Conservation (phyloP, 2,329 filamentous ascomycete species). For the Trichoderma breve region DNA sequence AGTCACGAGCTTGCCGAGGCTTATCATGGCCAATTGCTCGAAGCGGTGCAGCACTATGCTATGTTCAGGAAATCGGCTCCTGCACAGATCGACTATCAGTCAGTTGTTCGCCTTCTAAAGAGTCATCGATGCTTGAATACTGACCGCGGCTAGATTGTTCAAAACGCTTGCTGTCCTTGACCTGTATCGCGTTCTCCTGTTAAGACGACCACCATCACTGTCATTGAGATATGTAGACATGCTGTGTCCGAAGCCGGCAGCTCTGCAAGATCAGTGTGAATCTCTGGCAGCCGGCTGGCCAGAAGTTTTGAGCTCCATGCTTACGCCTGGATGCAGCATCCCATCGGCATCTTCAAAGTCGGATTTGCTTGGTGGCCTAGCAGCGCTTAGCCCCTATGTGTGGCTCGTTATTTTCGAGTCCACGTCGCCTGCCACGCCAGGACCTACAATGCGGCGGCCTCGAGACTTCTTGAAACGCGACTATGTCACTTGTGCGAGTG, state of each 20-base stretch:
- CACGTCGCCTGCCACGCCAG: neutral
- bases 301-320: neutral
- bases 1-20: neutral
- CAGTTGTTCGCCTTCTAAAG: too few species aligned
- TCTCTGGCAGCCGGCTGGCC: neutral
- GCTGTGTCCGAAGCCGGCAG: too few species aligned
- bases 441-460: neutral
- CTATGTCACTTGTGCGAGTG: neutral
- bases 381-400: neutral
- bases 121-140: neutral
- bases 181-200: neutral
- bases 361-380: neutral
- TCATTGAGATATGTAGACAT: neutral
- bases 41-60: neutral
- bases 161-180: neutral
- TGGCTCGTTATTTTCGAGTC: neutral
- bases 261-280: too few species aligned
- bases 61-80: too few species aligned
- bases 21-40: neutral
- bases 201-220: neutral
- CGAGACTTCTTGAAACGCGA: neutral
- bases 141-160: too few species aligned
- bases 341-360: neutral
- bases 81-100: too few species aligned
- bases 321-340: neutral